These are phyloP conservation scores for Tulasnella sp. DNA, from an alignment of 768 basidiomycete genomes.

Conservation along the genomic window DNA sequence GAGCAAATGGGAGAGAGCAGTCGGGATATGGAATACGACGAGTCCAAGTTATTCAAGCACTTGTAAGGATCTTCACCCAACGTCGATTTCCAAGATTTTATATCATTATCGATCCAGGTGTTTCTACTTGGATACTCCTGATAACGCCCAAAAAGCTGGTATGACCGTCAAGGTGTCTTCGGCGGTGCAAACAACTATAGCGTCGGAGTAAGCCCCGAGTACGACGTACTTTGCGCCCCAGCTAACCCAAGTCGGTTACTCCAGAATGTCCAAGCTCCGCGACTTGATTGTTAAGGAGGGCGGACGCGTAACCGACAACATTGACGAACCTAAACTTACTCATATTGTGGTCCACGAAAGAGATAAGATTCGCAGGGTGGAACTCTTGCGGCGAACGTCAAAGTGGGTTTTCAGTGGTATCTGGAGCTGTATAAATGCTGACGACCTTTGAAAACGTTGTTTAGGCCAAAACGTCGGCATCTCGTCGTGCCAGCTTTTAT, in stretches of 20 bases:
- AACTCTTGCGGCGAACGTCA: slow-evolving; percentile 66
- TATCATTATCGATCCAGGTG: slow-evolving; percentile 46
- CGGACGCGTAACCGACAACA: slow-evolving; percentile 58
- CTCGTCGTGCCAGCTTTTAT: slow-evolving; percentile 77
- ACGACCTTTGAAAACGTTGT: not conserved
- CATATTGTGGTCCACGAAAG: slow-evolving; percentile 83
- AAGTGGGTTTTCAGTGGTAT: slow-evolving; percentile 48
- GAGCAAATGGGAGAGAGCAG: slow-evolving; percentile 69
- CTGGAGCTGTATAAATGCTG: not conserved
- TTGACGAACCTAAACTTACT: slow-evolving; percentile 75
- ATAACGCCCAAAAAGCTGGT: slow-evolving; percentile 63
- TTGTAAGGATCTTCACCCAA: slow-evolving; percentile 48
- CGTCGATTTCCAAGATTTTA: slow-evolving; percentile 21
- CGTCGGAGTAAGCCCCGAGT: slow-evolving; percentile 47
- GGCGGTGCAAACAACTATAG: slow-evolving; percentile 47
- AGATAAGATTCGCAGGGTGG: slow-evolving; percentile 66
- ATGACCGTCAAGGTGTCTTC: slow-evolving; percentile 50
- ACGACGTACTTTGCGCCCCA: not conserved
- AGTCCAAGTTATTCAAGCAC: slow-evolving; percentile 74
- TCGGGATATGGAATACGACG: slow-evolving; percentile 71
- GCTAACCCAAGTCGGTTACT: not conserved
- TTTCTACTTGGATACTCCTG: slow-evolving; percentile 84
- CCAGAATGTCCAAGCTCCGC: slow-evolving; percentile 45
- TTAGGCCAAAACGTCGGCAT: slow-evolving; percentile 74
- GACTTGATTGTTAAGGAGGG: slow-evolving; percentile 47